Base-by-base conservation (phyloP, 108 stramenopile species). In the Schizochytrium sp. region DNA sequence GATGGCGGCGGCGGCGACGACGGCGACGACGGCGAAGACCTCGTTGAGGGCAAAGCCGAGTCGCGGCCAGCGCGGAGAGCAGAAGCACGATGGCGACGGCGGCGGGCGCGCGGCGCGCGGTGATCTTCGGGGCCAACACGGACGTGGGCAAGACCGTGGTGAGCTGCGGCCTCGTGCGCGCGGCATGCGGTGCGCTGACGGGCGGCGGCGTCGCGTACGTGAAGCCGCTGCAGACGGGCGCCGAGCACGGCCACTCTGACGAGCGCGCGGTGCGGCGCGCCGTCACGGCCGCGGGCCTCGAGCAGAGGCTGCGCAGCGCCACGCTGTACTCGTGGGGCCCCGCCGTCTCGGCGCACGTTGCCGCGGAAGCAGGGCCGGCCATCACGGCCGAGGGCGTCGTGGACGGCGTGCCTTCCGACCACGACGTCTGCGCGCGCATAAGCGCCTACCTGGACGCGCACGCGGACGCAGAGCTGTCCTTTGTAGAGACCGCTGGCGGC, bases 91-190 rank as follows among this genome's bases (percentile, higher is more conserved):
- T 69, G 63, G 18, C 21, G 8, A 59, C 21, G 58, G 19, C 58
- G 21, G 45, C 23, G 10, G 76, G 43, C 48, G 48, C 51, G 48
- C n/a, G 51, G 45, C 51, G 48, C 51, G 76, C 28, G 19, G 48
- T 53, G 51, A 90, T 99, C 19, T 99, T 97, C 93, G 98, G 98
- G 44, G 97, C 98, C 87, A 97, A 97, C 90, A 99, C 98, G 28
- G 98, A 98, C 87, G 97, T 99, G 18, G 98, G 98, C 53, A 99
- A 99, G 90, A 97, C 97, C 3, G 91, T 98, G 14, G 89, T 98
- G 25, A 93, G 95, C 51, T 93, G 96, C 47, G 97, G 96, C 14
- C 94, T 99, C 55, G 89, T 96, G 45, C 93, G 93, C 41, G 95
- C 93, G 92, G 88, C 51, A 51, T 90, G 59, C 58, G 12, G 23